Evolutionary conservation across 2,329 filamentous ascomycete species (phyloP).

Genomic region (Arthrobotrys sinensis): DNA sequence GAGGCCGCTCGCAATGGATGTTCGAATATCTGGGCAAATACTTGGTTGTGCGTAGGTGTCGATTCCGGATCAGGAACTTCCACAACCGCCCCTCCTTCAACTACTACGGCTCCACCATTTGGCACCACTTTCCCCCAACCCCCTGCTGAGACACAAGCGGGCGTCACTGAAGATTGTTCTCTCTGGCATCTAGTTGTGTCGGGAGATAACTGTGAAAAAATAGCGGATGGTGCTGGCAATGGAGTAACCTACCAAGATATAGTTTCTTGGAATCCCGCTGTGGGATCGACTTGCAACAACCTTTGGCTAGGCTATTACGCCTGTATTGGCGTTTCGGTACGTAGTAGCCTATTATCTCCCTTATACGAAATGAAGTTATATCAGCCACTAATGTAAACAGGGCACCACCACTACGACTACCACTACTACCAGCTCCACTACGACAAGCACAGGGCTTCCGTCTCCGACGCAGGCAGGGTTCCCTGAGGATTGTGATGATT

Average conservation of each 20-base stretch:
- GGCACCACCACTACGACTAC: conserved; percentile 10
- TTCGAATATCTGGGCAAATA: conserved; percentile 18
- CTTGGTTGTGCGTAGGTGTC: conserved; percentile 42
- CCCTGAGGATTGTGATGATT: conserved; percentile 32
- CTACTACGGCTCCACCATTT: conserved; percentile 12
- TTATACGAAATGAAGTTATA: not conserved
- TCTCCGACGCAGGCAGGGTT: conserved; percentile 41
- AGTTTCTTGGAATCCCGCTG: conserved; percentile 40
- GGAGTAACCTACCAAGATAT: conserved; percentile 27
- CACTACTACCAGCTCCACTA: conserved; percentile 6
- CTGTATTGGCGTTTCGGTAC: conserved; percentile 46
- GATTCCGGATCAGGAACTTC: conserved; percentile 10
- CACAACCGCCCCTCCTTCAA: conserved; percentile 2
- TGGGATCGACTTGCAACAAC: conserved; percentile 2
- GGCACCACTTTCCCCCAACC: conserved; percentile 21
- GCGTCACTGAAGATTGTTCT: conserved; percentile 30
- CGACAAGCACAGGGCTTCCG: conserved; percentile 8
- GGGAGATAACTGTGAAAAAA: conserved; percentile 26
- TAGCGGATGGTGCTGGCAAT: conserved; percentile 32
- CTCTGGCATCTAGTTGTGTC: conserved; percentile 25
- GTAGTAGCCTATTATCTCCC: not conserved
- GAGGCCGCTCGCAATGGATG: conserved; percentile 23
- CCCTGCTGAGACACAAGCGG: conserved; percentile 19
- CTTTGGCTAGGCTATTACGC: conserved; percentile 41
- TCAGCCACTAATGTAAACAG: conserved; percentile 7